A percentile compares a stretch with the other conserved stretches of the same genome.
These are phyloP conservation scores for Saccharum officinarum DNA, from an alignment of 176 grass and related monocot species.

Conservation along the genomic window DNA sequence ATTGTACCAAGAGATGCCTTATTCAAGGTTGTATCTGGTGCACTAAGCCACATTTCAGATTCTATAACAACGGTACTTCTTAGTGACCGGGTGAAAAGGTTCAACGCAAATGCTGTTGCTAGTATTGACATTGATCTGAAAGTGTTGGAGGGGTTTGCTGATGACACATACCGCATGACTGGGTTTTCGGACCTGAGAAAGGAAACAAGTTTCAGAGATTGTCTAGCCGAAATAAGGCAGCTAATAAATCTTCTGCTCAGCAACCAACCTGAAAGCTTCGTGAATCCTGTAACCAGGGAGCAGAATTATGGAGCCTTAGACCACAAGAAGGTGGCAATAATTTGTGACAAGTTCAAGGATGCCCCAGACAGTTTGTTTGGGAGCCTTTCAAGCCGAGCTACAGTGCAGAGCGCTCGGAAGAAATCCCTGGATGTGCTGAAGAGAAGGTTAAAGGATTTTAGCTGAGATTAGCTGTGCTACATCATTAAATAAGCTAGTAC, in stretches of 20 bases:
- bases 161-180: slow-evolving; percentile 54
- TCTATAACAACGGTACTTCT: slow-evolving; percentile 66
- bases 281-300: slow-evolving; percentile 74
- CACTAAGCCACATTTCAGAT: slow-evolving; percentile 66
- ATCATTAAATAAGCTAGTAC: slow-evolving; percentile 1
- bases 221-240: slow-evolving; percentile 70
- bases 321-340: slow-evolving; percentile 72
- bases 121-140: slow-evolving; percentile 77
- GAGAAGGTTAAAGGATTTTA: slow-evolving; percentile 91
- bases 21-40: slow-evolving; percentile 59
- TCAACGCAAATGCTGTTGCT: slow-evolving; percentile 65
- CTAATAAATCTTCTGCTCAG: slow-evolving; percentile 77
- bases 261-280: slow-evolving; percentile 83
- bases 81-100: slow-evolving; percentile 77
- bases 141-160: slow-evolving; percentile 62
- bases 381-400: slow-evolving; percentile 69
- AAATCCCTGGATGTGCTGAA: slow-evolving; percentile 95
- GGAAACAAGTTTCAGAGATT: slow-evolving; percentile 68
- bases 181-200: slow-evolving; percentile 60
- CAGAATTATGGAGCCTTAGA: slow-evolving; percentile 73
- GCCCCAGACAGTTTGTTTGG: slow-evolving; percentile 79
- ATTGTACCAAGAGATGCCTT: slow-evolving; percentile 66
- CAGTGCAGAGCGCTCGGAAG: slow-evolving; percentile 71
- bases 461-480: slow-evolving; percentile 44
- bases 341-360: slow-evolving; percentile 91